Conservation (phyloP, 2,329 filamentous ascomycete genomes). For the Neofusicoccum kwambonambiense region DNA sequence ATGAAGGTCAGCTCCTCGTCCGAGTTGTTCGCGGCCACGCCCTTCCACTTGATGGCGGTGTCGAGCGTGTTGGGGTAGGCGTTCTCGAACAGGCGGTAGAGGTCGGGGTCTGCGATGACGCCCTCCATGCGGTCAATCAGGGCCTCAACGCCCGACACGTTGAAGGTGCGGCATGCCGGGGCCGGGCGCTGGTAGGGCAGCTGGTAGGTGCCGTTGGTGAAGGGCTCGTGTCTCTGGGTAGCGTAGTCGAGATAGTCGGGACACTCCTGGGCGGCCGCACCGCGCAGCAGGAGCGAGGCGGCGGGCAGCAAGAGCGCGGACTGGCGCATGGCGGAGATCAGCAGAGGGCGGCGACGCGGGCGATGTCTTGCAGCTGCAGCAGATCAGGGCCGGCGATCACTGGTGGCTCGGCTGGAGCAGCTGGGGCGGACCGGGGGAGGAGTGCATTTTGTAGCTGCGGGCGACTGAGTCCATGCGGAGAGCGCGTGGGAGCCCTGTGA, state of each 20-base stretch:
- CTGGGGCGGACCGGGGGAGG: neutral
- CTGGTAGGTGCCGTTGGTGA: slow-evolving; percentile 44
- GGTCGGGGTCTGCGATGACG: slow-evolving; percentile 55
- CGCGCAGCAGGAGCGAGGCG: neutral
- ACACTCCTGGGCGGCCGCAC: slow-evolving; percentile 29
- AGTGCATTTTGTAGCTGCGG: slow-evolving; percentile 4
- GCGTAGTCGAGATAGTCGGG: slow-evolving; percentile 47
- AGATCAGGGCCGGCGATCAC: neutral
- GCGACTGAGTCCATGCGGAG: neutral
- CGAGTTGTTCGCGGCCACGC: slow-evolving; percentile 55
- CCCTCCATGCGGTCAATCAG: slow-evolving; percentile 34
- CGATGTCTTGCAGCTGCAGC: slow-evolving; percentile 8
- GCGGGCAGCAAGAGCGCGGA: slow-evolving; percentile 1
- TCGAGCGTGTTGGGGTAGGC: slow-evolving; percentile 74
- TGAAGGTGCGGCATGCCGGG: slow-evolving; percentile 48
- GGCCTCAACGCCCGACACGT: slow-evolving; percentile 44
- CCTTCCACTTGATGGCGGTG: slow-evolving; percentile 69
- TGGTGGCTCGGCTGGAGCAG: neutral
- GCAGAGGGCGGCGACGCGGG: neutral
- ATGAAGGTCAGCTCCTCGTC: slow-evolving; percentile 64
- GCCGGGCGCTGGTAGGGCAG: slow-evolving; percentile 47
- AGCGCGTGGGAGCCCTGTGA: neutral
- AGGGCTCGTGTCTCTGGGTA: slow-evolving; percentile 41
- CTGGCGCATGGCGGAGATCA: slow-evolving; percentile 1
- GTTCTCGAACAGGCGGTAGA: slow-evolving; percentile 70